Conservation (phyloP, 2,329 filamentous ascomycete genomes). For the Calonectria montana region DNA sequence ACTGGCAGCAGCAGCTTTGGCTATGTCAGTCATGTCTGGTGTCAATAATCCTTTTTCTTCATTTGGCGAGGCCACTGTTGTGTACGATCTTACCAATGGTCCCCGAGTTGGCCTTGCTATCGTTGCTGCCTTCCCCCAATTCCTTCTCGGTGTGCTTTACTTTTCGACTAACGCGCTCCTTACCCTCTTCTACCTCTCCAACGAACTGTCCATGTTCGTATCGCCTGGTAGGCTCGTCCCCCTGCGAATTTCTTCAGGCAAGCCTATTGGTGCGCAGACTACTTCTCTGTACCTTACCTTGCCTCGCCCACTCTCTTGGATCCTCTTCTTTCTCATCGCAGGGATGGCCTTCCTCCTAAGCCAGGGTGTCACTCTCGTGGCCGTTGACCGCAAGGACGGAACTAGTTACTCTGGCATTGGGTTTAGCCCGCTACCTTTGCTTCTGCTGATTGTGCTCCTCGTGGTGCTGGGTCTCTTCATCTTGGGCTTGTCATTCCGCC, state of each 20-base stretch:
- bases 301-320: slow-evolving; percentile 58
- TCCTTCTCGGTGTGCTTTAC: slow-evolving; percentile 61
- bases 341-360: slow-evolving; percentile 59
- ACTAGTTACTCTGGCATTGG: slow-evolving; percentile 48
- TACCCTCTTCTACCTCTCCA: slow-evolving; percentile 60
- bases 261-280: slow-evolving; percentile 57
- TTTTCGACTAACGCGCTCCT: slow-evolving; percentile 59
- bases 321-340: slow-evolving; percentile 56
- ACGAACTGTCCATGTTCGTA: slow-evolving; percentile 61
- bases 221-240: slow-evolving; percentile 35
- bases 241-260: slow-evolving; percentile 60
- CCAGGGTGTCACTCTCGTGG: slow-evolving; percentile 54
- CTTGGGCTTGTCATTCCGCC: slow-evolving; percentile 53
- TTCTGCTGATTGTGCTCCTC: slow-evolving; percentile 56
- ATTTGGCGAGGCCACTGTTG: slow-evolving; percentile 53
- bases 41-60: slow-evolving; percentile 47
- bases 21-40: slow-evolving; percentile 46
- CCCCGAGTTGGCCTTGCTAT: slow-evolving; percentile 48
- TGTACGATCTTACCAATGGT: slow-evolving; percentile 46
- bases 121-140: slow-evolving; percentile 59
- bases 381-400: slow-evolving; percentile 42
- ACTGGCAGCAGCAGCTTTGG: slow-evolving; percentile 54
- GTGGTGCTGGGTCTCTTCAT: slow-evolving; percentile 48
- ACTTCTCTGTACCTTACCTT: slow-evolving; percentile 63
- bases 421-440: slow-evolving; percentile 56